These are phyloP conservation scores for Coniferiporia weirii DNA, from an alignment of 1,284 basidiomycete species.

Conservation along the genomic window DNA sequence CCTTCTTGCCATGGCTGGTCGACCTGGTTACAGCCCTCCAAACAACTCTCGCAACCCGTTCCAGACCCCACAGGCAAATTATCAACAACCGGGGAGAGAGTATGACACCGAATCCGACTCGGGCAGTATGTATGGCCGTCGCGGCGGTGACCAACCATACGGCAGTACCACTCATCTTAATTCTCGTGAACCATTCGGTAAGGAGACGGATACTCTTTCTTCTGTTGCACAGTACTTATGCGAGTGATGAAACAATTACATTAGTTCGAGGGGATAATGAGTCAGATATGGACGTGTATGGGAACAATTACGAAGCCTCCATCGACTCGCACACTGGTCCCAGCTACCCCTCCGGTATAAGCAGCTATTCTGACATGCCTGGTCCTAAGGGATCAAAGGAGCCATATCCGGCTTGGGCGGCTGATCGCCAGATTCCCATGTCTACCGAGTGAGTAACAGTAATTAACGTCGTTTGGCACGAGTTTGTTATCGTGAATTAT, in stretches of 20 bases:
- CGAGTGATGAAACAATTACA: constrained; percentile 9
- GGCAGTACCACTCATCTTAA: constrained; percentile 20
- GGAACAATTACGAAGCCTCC: constrained; percentile 30
- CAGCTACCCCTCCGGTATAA: constrained; percentile 43
- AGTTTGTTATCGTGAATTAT: neutral
- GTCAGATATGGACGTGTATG: constrained; percentile 43
- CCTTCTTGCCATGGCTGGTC: constrained; percentile 30
- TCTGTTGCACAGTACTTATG: neutral
- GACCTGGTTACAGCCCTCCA: constrained; percentile 34
- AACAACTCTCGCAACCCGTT: constrained; percentile 32
- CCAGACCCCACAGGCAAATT: constrained; percentile 19
- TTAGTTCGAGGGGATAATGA: constrained; percentile 29
- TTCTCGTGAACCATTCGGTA: constrained; percentile 25
- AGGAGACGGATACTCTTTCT: constrained; percentile 12
- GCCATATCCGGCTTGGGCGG: constrained; percentile 93
- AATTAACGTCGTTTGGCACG: too few species aligned
- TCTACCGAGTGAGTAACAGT: constrained; percentile 63
- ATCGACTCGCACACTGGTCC: constrained; percentile 34
- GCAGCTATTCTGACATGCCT: constrained; percentile 49
- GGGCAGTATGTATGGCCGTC: constrained; percentile 16
- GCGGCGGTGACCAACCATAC: constrained; percentile 20
- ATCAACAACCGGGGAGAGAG: constrained; percentile 14
- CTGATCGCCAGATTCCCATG: constrained; percentile 91
- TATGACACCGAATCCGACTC: constrained; percentile 15
- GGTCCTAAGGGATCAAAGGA: constrained; percentile 53